Base-by-base conservation (phyloP, 2,329 filamentous ascomycete species). In the Xylariaceae sp. region DNA sequence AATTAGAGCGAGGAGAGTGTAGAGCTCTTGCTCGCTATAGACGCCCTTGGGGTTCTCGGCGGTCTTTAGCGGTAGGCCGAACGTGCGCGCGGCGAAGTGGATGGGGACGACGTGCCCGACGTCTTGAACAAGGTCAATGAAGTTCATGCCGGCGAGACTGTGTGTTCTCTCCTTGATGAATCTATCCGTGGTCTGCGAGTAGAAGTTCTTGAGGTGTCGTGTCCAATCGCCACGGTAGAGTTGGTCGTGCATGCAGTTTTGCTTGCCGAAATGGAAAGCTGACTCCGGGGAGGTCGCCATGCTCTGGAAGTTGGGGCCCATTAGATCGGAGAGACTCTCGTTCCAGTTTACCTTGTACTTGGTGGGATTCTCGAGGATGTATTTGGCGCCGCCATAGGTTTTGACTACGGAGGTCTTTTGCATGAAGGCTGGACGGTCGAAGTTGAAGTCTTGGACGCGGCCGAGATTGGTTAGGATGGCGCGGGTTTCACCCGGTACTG, bases 81-180 rank as follows among this genome's bases (percentile, higher is more conserved):
- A 87, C 27, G 77, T 75, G 3, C 79, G 77, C 2, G 85, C 74
- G 0, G 80, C 82, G 41, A 88, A 88, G 62, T 82, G 76, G 3
- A 84, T 80, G 4, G 86, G 85, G 0, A 77, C 79, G 30, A 88
- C 71, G 65, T 89, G 89, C 30, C 81, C 85, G 1, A 89, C 79
- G 53, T 89, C 84, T 29, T 84, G 80, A 7, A 89, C 74, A 3
- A 91, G 76, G 62, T 94, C 89, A 41, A 90, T 79, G 66, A 89
- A 85, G 50, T 80, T 80, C 53, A 78, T 76, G 6, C 79, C 79
- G 0, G 68, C 72, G 31, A 91, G 76, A 54, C 76, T 79, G 69
- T 83, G 88, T 43, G 80, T 81, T 68, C 89, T 88, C 31, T 83
- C 76, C 0, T 73, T 68, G 26, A 95, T 74, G 2, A 94, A 75